These are phyloP conservation scores for Fermentozyma sake DNA, from an alignment of 1,139 yeast species.

Conservation along the genomic window DNA sequence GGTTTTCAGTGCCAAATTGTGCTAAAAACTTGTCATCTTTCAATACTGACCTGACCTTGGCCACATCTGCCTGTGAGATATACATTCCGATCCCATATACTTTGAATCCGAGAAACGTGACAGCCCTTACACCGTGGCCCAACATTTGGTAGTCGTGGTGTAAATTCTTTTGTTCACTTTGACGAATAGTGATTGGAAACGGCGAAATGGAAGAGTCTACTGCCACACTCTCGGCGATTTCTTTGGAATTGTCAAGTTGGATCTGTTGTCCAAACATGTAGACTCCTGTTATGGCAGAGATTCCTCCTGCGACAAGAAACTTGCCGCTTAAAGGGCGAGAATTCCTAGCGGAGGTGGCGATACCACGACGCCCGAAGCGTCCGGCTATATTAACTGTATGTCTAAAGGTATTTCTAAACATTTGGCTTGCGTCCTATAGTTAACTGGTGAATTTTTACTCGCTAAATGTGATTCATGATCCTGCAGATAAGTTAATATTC, in stretches of 20 bases:
- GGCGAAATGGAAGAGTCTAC: slow-evolving; percentile 52
- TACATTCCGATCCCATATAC: slow-evolving; percentile 87
- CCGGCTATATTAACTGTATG: too few species aligned
- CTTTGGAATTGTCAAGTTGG: slow-evolving; percentile 2
- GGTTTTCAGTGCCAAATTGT: slow-evolving; percentile 9
- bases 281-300: too few species aligned
- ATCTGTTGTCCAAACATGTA: too few species aligned
- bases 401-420: too few species aligned
- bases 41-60: slow-evolving; percentile 42
- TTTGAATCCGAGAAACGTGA: slow-evolving; percentile 76
- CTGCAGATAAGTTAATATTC: too few species aligned
- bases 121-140: slow-evolving; percentile 79
- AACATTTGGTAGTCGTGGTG: slow-evolving; percentile 43
- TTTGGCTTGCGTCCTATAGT: too few species aligned
- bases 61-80: slow-evolving; percentile 55
- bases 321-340: too few species aligned
- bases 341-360: too few species aligned
- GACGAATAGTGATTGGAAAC: slow-evolving; percentile 37
- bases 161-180: slow-evolving; percentile 16
- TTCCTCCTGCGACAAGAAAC: too few species aligned
- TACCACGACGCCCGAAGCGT: too few species aligned
- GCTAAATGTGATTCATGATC: too few species aligned
- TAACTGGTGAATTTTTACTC: too few species aligned
- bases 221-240: slow-evolving; percentile 17
- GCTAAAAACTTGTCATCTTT: slow-evolving; percentile 11